Conservation (phyloP, 129 eudicot species). For the carrot (Daucus carota) region DNA sequence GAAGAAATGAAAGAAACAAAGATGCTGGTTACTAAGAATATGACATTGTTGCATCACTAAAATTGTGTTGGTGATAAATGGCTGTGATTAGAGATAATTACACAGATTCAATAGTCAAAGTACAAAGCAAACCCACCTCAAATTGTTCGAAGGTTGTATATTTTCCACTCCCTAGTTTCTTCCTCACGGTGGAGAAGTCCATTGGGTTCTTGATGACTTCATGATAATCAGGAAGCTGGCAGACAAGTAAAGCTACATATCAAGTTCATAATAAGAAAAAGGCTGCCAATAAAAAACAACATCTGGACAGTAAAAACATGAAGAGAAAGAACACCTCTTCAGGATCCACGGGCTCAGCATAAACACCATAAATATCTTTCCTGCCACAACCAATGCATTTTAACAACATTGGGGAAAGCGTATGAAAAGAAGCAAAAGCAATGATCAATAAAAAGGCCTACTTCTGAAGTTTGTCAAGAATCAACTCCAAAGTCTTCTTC, state of each 20-base stretch:
- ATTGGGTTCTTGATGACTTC: conserved; percentile 83
- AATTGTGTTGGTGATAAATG: no score
- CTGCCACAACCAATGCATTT: conserved; percentile 32
- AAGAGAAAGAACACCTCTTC: conserved; percentile 39
- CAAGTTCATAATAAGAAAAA: conserved; percentile 5
- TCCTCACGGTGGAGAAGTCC: conserved; percentile 91
- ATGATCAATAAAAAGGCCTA: conserved; percentile 22
- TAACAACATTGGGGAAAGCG: conserved; percentile 15
- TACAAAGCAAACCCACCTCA: conserved; percentile 48
- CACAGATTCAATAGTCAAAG: not conserved
- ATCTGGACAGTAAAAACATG: not conserved
- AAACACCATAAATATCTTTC: conserved; percentile 63
- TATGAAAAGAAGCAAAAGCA: not conserved
- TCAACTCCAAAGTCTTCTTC: conserved; percentile 65
- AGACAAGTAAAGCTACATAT: conserved; percentile 20
- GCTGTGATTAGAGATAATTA: not conserved
- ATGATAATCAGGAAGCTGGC: conserved; percentile 94
- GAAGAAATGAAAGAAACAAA: not conserved
- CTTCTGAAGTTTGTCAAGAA: conserved; percentile 97
- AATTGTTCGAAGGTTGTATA: conserved; percentile 66
- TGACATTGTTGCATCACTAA: not conserved
- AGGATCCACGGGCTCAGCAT: conserved; percentile 68
- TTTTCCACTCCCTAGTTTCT: conserved; percentile 61
- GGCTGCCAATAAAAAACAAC: not conserved
- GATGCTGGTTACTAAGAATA: not conserved